Base-by-base conservation (phyloP, 1,284 basidiomycete genomes). In the Farysia itapuensis region DNA sequence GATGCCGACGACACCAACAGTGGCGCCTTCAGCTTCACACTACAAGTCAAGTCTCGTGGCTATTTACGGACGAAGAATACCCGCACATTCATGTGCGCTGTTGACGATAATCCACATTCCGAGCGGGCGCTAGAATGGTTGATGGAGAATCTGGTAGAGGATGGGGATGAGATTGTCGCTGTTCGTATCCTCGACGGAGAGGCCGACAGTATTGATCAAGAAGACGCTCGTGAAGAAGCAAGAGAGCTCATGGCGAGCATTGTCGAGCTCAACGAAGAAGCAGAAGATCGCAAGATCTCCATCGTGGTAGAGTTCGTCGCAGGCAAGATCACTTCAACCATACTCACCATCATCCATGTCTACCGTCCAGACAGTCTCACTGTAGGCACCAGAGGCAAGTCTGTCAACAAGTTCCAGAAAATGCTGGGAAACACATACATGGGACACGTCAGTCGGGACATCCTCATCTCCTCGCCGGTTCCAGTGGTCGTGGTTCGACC, bases 281-380 rank as follows among this genome's bases (percentile, higher is more conserved):
- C 90, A 44, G 81, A 86, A 6, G 84, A 88, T 24, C 84, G 90
- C 36, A 88, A 86, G 86, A 84, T 97, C 25, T 93, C 89, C 0
- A 84, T 97, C 53, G 87, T 95, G 37, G 85, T 97, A 45, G 94
- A 97, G 79, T 93, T 90, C 71, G 88, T 96, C 30, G 89, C 91
- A 1, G 94, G 94, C 24, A 86, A 86, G 54, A 85, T 95, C 5
- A 88, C 89, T 0, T 84, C 87, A 44, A 92, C 89, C 8, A 86
- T 97, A 29, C 64, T 79, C 19, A 58, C 67, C 29, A 53, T 98
- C 63, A 94, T 97, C 57, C 89, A 91, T 2, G 84, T 97, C 28
- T 97, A 98, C 74, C 85, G 92, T 33, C 94, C 94, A 2, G 93
- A 98, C 77, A 90, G 89, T 1, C 82, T 97, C 42, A 86, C 96